phyloP scores from a whole-genome alignment of 1,139 yeast species.

The Diutina neorugosa region DNA sequence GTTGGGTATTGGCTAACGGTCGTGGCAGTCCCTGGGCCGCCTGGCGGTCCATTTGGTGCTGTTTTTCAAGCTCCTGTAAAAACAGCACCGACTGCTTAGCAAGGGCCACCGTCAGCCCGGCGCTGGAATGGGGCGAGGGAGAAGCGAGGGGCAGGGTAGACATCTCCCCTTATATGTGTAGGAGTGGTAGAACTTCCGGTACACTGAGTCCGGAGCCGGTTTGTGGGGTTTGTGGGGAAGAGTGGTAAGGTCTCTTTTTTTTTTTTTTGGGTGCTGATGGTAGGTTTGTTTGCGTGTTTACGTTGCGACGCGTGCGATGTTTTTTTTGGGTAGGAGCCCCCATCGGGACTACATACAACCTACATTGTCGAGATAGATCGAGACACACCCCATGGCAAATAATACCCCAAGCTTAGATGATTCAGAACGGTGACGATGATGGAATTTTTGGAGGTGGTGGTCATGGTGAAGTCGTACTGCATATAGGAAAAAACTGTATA shows the following conservation, averaged over 20 bases:
- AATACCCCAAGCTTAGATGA: no score
- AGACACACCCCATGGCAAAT: no score
- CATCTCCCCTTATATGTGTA: neutral
- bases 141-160: neutral
- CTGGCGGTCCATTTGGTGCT: neutral
- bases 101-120: neutral
- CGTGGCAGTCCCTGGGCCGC: neutral
- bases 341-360: neutral
- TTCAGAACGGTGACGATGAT: no score
- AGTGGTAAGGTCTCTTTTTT: no score
- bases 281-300: neutral
- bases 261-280: no score
- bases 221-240: no score
- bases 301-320: neutral
- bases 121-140: neutral
- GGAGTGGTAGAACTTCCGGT: neutral
- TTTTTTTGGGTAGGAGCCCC: neutral
- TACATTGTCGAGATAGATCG: no score
- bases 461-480: no score
- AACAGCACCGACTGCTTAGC: neutral
- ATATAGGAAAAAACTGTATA: no score
- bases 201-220: no score
- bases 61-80: neutral
- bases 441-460: no score
- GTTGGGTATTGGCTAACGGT: neutral